Base-by-base conservation (phyloP, 345 rosid genomes). In the Anacardium occidentale region DNA sequence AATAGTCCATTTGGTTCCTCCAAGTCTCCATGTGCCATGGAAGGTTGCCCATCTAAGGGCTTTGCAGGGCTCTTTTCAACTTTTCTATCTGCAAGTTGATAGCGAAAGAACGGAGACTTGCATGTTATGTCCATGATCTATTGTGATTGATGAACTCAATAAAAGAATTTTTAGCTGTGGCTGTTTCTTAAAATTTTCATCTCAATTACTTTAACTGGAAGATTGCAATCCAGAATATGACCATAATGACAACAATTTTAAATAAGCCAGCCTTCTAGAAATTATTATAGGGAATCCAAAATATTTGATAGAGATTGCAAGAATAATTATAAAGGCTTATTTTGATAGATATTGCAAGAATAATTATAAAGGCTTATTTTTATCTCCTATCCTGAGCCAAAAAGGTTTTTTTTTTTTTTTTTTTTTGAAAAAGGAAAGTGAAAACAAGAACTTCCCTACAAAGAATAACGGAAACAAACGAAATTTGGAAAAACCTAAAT, bases 41-140 rank as follows among this genome's bases (percentile, higher is more conserved):
- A 95, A 64, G 84, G 94, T 62, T 86, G 90, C 86, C 84, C 92
- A 61, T 87, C 97, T 0, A 87, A 79, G 86, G 98, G 98, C 64
- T 85, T 95, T 63, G 97, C 94, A 0, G 94, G 97, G 74, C 90
- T 91, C 69, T 81, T 95, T 57, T 88, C 95, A 0, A 68, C 85
- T 37, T 68, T 69, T 84, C 15, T 83, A 77, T 77, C 45, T 87
- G 80, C 85, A 74, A 70, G 74, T 87, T 54, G 83, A 79, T 61
- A 57, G 26, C 44, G 84, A 79, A 77, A 76, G 32, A 3, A 29
- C 1, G 89, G 64, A 73, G 84, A 80, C 81, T 83, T n/a, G n/a
- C n/a, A n/a, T n/a, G n/a, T n/a, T n/a, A n/a, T 21, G 51, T 62
- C 44, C 37, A 45, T 40, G 34, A 24, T 73, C 29, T 60, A 25